These are phyloP conservation scores for Phialemoniopsis sp. DNA, from an alignment of 2,329 filamentous ascomycete genomes.

Conservation along the genomic window DNA sequence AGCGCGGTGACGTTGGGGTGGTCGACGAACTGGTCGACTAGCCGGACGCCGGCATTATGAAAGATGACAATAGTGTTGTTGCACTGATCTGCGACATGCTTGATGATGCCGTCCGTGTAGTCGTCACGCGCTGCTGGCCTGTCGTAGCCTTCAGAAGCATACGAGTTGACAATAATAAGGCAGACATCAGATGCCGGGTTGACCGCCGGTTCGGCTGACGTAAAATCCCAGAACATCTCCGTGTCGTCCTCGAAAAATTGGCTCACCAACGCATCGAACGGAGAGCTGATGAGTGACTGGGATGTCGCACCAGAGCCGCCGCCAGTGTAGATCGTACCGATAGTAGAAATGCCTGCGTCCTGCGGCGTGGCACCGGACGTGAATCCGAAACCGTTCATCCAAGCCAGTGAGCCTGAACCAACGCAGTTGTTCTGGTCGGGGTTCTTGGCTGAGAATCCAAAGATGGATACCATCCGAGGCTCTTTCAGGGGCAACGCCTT, in stretches of 20 bases:
- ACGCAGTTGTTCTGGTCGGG: slow-evolving; percentile 36
- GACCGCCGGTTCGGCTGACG: slow-evolving; percentile 39
- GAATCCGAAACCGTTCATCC: slow-evolving; percentile 16
- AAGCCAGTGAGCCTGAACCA: slow-evolving; percentile 24
- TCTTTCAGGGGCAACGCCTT: slow-evolving; percentile 48
- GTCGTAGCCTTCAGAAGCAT: slow-evolving; percentile 68
- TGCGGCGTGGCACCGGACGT: not conserved
- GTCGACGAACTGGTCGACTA: slow-evolving; percentile 58
- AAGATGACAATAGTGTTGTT: slow-evolving; percentile 61
- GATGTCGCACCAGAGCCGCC: slow-evolving; percentile 27
- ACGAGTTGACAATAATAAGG: slow-evolving; percentile 60
- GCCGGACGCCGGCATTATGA: slow-evolving; percentile 57
- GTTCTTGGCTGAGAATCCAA: slow-evolving; percentile 53
- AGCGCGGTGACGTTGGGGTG: slow-evolving; percentile 61
- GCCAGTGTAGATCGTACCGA: slow-evolving; percentile 37
- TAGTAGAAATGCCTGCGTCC: slow-evolving; percentile 23
- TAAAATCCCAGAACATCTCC: slow-evolving; percentile 56
- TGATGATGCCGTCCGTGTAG: slow-evolving; percentile 53
- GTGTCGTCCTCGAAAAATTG: slow-evolving; percentile 52
- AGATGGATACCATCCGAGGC: slow-evolving; percentile 50
- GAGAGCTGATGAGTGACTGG: slow-evolving; percentile 39
- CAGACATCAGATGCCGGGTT: slow-evolving; percentile 57
- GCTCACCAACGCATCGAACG: slow-evolving; percentile 49
- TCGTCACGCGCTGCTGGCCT: slow-evolving; percentile 61
- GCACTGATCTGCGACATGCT: slow-evolving; percentile 53